Evolutionary conservation across 306 rosid genomes (phyloP), one percentile per base, ranked within the genome.

Genomic region (Pterocarpus santalinus): DNA sequence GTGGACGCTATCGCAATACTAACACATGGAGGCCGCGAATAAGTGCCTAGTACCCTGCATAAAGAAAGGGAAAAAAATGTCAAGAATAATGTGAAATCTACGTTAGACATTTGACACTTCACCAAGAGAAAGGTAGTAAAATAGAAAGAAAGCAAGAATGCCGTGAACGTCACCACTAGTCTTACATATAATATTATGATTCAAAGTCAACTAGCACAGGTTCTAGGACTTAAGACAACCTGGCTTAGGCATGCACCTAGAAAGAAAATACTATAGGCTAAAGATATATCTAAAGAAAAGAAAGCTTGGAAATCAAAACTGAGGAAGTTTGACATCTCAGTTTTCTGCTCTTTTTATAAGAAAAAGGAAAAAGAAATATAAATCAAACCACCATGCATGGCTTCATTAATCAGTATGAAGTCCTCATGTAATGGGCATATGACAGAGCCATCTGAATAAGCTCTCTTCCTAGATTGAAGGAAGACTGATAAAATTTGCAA

Each of bases 21-120:
- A 46, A 73, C 43, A 77, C 85, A 70, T 10, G 15, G 46, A 77
- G 52, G 69, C 85, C 17, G 63, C 46, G 80, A 79, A 74, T 58
- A 66, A 41, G 85, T 65, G 65, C 75, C 90, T 77, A 80, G 72
- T 71, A 78, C 85, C 91, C 95, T 92, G 92, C 86, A 88, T 71
- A 71, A 65, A 11, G 76, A 58, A 69, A 61, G 65, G 76, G 7
- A 82, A 58, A 5, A 86, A 65, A 72, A 76, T 58, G 84, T 83
- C 43, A 82, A 72, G 33, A 69, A 58, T 32, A 75, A 64, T 39
- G 71, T 36, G 41, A 9, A 71, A 39, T 69, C 72, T 49, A 53
- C 6, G 47, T 46, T 47, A 36, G 60, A 39, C 1, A 13, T 4
- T 51, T 51, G 22, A 51, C 7, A 51, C 34, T 17, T 39, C 38